A percentile compares a stretch with the other conserved stretches of the same genome.
These are phyloP conservation scores for Phalaenopsis hybrid DNA, from an alignment of 116 monocot species.

Conservation along the genomic window DNA sequence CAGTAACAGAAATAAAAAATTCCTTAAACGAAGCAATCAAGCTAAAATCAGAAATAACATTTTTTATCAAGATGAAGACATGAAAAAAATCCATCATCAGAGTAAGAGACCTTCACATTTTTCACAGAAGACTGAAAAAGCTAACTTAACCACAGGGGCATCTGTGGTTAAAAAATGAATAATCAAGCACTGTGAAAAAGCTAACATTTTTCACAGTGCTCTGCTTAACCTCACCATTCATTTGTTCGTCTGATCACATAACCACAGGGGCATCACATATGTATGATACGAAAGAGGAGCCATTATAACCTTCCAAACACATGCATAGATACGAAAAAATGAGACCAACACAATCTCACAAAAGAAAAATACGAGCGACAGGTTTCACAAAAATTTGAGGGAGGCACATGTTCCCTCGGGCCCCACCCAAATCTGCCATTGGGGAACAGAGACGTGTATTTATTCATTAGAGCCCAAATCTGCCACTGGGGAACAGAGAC, in stretches of 20 bases:
- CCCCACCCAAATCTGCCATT: no score
- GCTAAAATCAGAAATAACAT: neutral
- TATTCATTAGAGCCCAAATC: no score
- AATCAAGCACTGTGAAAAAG: no score
- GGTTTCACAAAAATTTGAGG: no score
- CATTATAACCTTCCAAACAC: neutral
- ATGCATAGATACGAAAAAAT: neutral
- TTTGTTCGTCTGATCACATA: neutral
- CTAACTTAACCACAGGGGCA: no score
- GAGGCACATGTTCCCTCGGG: no score
- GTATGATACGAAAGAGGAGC: neutral
- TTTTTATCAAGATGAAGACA: neutral
- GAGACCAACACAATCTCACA: no score
- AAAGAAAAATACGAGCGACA: no score
- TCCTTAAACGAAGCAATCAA: neutral
- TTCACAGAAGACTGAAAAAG: neutral
- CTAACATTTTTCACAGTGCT: neutral
- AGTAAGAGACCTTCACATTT: neutral
- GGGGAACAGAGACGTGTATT: no score
- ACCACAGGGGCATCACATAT: neutral
- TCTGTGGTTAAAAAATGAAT: no score
- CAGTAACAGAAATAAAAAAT: neutral
- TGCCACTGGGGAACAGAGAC: no score
- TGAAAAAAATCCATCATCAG: neutral
- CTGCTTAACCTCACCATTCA: neutral